Base-by-base conservation (phyloP, 192 early-diverging fungal genomes). In the Backusella mclennaniae region DNA sequence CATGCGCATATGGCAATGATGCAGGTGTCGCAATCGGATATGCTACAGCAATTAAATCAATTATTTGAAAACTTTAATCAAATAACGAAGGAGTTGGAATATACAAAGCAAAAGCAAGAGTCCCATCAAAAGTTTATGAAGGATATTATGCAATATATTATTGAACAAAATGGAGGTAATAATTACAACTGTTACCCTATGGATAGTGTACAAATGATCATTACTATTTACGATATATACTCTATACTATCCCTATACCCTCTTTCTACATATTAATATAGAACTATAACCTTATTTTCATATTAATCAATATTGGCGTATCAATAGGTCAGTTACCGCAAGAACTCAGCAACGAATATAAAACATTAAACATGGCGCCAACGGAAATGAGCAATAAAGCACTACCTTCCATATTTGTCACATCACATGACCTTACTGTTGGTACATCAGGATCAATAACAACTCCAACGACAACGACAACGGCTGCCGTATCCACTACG, bases 1-100 rank as follows among this genome's bases (percentile, higher is more conserved):
- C 88, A 92, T n/a, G 88, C 85, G 6, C 93, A 94, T 78, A 85
- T 95, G 79, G 87, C 92, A 26, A 88, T 95, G 86, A 83, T 95
- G 71, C 92, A 95, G 84, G 88, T 92, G 31, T 85, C 90, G 12
- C 94, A 95, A 76, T 86, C 87, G n/a, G 93, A 93, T 66, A 86
- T 95, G 66, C 80, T 90, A 41, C 90, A 92, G 81, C 91, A 93
- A 71, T 81, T 95, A 56, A 85, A 87, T 29, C 89, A 91, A 35
- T 83, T 96, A 23, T 92, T 94, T 77, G 91, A 92, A 53, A 90
- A 90, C 68, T 92, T 93, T 76, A 77, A 82, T 19, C 90, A 94
- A 75, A 89, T 96, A n/a, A 81, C 87, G 7, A 85, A 92, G 35
- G 93, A 95, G 77, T 84, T 96, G 73, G 79, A 85, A n/a, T 92